Conservation (phyloP, 768 basidiomycete species). For the Boletus tomentosulus region DNA sequence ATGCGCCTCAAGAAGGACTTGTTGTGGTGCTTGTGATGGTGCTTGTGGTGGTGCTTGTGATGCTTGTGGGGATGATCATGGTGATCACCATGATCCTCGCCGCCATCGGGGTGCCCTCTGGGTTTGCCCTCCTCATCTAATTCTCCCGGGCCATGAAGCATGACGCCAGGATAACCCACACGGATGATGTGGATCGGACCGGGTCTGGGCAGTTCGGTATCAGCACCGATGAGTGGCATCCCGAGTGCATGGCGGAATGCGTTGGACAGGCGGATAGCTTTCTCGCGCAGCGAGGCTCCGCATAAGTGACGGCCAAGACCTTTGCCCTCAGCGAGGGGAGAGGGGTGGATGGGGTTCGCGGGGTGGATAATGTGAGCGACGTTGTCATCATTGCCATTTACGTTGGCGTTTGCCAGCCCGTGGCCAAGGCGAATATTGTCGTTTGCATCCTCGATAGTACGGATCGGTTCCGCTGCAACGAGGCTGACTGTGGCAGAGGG, state of each 20-base stretch:
- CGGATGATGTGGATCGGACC: constrained; percentile 30
- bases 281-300: constrained; percentile 39
- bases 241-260: constrained; percentile 54
- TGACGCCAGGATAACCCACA: constrained; percentile 9
- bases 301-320: constrained; percentile 26
- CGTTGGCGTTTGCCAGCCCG: constrained; percentile 31
- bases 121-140: constrained; percentile 8
- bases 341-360: constrained; percentile 4
- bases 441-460: constrained; percentile 31
- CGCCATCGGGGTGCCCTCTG: constrained; percentile 2
- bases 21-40: constrained; percentile 13
- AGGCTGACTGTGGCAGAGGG: constrained; percentile 24
- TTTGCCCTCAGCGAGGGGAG: constrained; percentile 8
- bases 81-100: not conserved
- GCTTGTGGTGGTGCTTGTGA: constrained; percentile 15
- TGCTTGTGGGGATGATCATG: constrained; percentile 15
- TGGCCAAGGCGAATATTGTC: constrained; percentile 39
- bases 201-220: constrained; percentile 4
- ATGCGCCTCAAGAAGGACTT: constrained; percentile 57
- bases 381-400: constrained; percentile 26
- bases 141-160: constrained; percentile 5
- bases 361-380: constrained; percentile 20
- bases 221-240: constrained; percentile 41
- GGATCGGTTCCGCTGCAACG: constrained; percentile 48
- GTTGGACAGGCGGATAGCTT: constrained; percentile 51